Evolutionary conservation across 768 basidiomycete species (phyloP), one percentile per base, ranked within the genome.

Genomic region (Obba rivulosa): DNA sequence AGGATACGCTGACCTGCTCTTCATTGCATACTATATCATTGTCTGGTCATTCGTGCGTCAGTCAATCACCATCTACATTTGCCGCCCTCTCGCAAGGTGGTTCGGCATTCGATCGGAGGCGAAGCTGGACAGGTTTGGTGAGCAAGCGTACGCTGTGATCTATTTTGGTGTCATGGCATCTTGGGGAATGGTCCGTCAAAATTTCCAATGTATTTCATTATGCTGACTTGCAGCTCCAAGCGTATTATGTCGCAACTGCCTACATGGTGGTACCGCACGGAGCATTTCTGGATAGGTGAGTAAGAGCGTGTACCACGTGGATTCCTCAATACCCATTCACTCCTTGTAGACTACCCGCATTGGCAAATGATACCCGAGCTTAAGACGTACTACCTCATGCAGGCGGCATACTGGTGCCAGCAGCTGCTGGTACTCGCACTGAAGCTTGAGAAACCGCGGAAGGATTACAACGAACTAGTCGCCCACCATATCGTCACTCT

Each of bases 351-450:
- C 48, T 96, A 95, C 61, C 94, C 94, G 16, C 81, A 89, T 61
- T 90, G 87, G 85, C 77, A 86, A 40, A 89, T 99, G 87, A 78
- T 77, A 21, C 81, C 83, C 0, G 77, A 82, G 53, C 70, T 98
- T 57, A 99, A 99, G 69, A 67, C 77, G 39, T 98, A 96, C 70
- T 98, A 98, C 64, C 82, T 99, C 48, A 79, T 93, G 70, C 95
- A 99, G 62, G 78, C 80, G 51, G 75, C 93, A 2, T 97, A 96
- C 66, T 98, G 96, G 96, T 78, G 82, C 41, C 94, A 98, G 61
- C 93, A 99, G 64, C 75, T 94, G 51, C 67, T 98, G 17, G 83
- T 99, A 16, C 76, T 97, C 8, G 69, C 87, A 2, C 77, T 94
- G 11, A 72, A 83, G 40, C 77, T 99, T 13, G 96, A 99, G 69